Evolutionary conservation across 129 eudicot genomes (phyloP).

Genomic region (Smallanthus sonchifolius): DNA sequence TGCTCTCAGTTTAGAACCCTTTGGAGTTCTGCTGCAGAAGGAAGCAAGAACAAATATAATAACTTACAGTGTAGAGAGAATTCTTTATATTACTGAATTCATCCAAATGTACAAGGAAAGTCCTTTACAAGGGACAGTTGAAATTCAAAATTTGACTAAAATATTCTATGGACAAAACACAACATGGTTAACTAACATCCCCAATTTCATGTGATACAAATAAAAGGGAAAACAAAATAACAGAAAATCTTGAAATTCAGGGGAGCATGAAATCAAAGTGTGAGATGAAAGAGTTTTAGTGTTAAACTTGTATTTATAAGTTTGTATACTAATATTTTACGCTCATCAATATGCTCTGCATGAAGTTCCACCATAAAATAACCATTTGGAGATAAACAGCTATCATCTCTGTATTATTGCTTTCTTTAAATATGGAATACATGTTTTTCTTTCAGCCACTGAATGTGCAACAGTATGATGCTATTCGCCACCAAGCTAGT

Average conservation of each 20-base stretch:
- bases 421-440: constrained; percentile 9
- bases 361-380: not conserved
- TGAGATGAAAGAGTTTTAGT: not conserved
- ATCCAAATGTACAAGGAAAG: not conserved
- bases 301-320: not conserved
- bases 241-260: not conserved
- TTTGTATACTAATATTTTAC: not conserved
- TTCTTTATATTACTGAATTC: not conserved
- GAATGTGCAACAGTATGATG: constrained; percentile 75
- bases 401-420: not conserved
- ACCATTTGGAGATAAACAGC: constrained; percentile 2
- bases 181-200: not conserved
- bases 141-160: not conserved
- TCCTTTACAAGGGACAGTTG: not conserved
- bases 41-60: not conserved
- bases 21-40: not conserved
- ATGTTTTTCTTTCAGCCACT: constrained; percentile 62
- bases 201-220: not conserved
- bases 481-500: constrained; percentile 80
- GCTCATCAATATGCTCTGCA: not conserved
- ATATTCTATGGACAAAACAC: not conserved
- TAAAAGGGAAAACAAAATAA: not conserved
- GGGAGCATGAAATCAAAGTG: not conserved
- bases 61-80: not conserved
- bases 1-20: not conserved